Evolutionary conservation across 2,329 filamentous ascomycete species (phyloP), one percentile per base, ranked within the genome.

Genomic region (Diaporthe velutina): DNA sequence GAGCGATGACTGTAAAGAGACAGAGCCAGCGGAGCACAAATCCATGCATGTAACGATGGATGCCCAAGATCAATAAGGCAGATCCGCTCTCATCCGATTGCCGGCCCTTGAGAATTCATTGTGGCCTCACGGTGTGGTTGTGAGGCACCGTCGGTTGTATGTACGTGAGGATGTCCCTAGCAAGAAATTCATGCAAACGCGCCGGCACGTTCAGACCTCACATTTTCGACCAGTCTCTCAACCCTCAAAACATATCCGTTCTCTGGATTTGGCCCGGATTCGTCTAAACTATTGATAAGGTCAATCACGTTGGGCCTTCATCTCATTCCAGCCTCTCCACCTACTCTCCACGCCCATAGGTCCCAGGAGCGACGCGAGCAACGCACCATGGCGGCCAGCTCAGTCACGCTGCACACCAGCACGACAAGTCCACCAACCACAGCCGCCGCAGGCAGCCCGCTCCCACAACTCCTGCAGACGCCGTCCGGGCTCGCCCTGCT

Each of bases 401-500:
- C 85, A 45, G 79, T 85, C 73, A 81, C 81, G 42, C 83, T 90
- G 22, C 83, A 89, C 75, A 86, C 40, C n/a, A 60, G 50, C 42
- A 66, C 66, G 17, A 25, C 71, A 40, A 19, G 79, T 1, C 79
- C 80, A 30, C 74, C 78, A 19, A 73, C 74, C 28, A 50, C 76
- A n/a, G 38, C 79, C 8, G 55, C 77, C n/a, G 71, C 79, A 2
- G 54, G 73, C 40, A 89, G 84, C 74, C 92, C 94, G 5, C 90
- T 98, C 6, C 97, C 97, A 1, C 83, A 89, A n/a, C 88, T 98
- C 76, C 90, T 98, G 22, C 94, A 96, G 79, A 98, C 96, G 0
- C 97, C 97, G 0, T 92, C 94, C 0, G 97, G 97, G 68, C 90
- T 98, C 54, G 96, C 96, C 25, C 88, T 99, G 60, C 88, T 99